Evolutionary conservation across 306 rosid genomes (phyloP), one percentile per base, ranked within the genome.

Genomic region (Crataegus laevigata): DNA sequence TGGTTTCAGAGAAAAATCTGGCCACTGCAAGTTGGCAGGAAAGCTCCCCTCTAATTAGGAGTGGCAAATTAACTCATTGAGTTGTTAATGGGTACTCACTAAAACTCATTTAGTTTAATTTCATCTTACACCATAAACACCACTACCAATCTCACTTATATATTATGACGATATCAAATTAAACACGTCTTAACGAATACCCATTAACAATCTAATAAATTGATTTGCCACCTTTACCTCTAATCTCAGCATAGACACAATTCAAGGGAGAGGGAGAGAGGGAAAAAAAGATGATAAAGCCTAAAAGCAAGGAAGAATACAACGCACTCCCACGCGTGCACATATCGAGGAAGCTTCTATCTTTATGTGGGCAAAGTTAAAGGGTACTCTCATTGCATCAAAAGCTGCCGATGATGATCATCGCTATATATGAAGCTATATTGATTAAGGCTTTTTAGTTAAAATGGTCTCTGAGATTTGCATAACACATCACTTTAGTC

Each of bases 341-440:
- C 67, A 84, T 86, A 84, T 86, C 98, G 94, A 91, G 97, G 98
- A 94, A 91, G 97, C 97, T 94, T 94, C 98, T 89, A 84, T 83
- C 90, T 88, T 88, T 90, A 89, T 83, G 87, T 61, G 72, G 76
- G 34, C 78, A 87, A 88, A 87, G 91, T 77, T 85, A 71, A 83
- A 22, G 70, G 26, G 21, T 24, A 52, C 40, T 40, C 43, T 28
- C 51, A 84, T 77, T 74, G 67, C 89, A 84, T 81, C 78, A 78
- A 90, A 90, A 88, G 93, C 84, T 88, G 84, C 82, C 55, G 61
- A 5, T 72, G 71, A 78, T 12, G 88, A 76, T 86, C 55, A 67
- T 60, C 62, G 74, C 66, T 54, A 30, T 38, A 40, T 57, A 30
- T 21, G 25, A 25, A 61, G 26, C 59, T 25, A 8, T 3, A 10